Base-by-base conservation (phyloP, 1,284 basidiomycete species). In the Boletus austroedulis region DNA sequence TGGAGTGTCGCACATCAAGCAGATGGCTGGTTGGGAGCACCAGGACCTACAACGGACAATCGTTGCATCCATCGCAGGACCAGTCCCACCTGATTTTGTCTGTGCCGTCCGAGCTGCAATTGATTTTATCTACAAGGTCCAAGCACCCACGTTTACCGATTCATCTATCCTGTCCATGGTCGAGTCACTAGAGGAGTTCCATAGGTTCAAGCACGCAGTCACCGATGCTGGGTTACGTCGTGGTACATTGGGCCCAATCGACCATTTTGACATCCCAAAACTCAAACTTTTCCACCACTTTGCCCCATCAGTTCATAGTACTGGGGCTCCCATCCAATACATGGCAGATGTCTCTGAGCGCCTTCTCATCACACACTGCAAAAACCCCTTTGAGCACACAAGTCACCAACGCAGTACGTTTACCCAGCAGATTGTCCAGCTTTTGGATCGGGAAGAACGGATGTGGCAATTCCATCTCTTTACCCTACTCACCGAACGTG, bases 381-480 rank as follows among this genome's bases (percentile, higher is more conserved):
- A 52, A 10, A 44, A 52, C 5, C 26, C 29, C 1, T 52, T 52
- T n/a, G 9, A 31, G n/a, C 31, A 21, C 12, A 53, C 23, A 0
- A 53, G 40, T 15, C 26, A 43, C 28, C 40, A 52, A 11, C 6
- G 40, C 15, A 28, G 8, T 11, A 46, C 52, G 9, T 53, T 53
- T 11, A 1, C 32, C 21, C 43, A 53, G 17, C 43, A 53, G n/a
- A 46, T 53, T 2, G 8, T 53, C 3, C 29, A 24, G 7, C 2
- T 58, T 2, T n/a, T 63, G 5, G 52, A 63, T 32, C 32, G 36
- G 11, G 43, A 58, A 23, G 46, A 63, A 55, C 1, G 19, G 1
- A 61, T 58, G 40, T 7, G 34, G 9, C 53, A 53, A 24, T 61
- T 52, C 12, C 29, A 61, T 28, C 24, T 61, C 2, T 49, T 50